phyloP scores from a whole-genome alignment of 306 rosid species.

The Luffa acutangula region DNA sequence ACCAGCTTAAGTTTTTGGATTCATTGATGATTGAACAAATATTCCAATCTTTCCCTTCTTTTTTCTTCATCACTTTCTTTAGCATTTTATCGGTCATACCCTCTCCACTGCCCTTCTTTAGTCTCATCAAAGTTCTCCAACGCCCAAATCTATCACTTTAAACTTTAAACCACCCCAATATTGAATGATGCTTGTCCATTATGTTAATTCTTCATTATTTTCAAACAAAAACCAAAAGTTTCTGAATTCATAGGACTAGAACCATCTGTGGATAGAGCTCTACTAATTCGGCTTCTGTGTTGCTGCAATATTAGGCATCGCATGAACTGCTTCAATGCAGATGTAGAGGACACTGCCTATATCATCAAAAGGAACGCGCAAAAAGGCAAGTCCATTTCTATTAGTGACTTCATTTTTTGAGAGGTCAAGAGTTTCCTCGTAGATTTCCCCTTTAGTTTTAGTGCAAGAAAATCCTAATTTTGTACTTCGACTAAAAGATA shows the following conservation, averaged over 20 bases:
- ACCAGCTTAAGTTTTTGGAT: no score
- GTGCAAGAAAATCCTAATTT: not conserved
- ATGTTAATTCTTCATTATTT: not conserved
- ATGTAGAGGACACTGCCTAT: slow-evolving; percentile 46
- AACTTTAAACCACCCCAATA: not conserved
- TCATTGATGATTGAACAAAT: not conserved
- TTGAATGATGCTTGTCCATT: not conserved
- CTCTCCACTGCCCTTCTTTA: not conserved
- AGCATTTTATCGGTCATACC: not conserved
- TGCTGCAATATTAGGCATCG: slow-evolving; percentile 54
- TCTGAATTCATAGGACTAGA: not conserved
- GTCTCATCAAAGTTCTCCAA: not conserved
- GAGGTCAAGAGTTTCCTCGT: not conserved
- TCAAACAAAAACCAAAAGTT: not conserved
- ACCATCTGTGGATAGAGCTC: not conserved
- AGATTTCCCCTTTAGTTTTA: not conserved
- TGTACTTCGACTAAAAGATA: not conserved
- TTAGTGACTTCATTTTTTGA: slow-evolving; percentile 79
- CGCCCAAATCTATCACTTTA: not conserved
- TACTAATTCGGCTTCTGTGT: slow-evolving; percentile 10
- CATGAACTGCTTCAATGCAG: slow-evolving; percentile 77
- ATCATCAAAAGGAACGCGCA: slow-evolving; percentile 29
- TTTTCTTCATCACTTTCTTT: not conserved
- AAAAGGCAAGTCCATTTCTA: slow-evolving; percentile 25
- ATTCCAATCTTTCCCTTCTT: not conserved